A percentile compares a stretch with the other conserved stretches of the same genome.
Evolutionary conservation across 345 rosid species (phyloP).

Genomic region (Brassica incana): DNA sequence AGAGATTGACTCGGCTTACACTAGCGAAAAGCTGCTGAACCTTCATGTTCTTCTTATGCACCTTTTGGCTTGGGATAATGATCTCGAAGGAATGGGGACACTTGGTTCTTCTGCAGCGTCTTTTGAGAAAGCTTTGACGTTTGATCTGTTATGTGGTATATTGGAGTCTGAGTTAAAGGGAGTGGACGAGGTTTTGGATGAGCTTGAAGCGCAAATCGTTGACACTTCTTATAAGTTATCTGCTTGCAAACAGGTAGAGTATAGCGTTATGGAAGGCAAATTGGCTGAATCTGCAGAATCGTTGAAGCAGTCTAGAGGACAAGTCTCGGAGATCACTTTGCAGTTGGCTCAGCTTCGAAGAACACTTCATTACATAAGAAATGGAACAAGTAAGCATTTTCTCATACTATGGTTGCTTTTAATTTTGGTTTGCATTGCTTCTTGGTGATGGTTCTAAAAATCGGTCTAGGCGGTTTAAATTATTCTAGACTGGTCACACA

Average conservation of each 20-base stretch:
- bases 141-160: constrained; percentile 70
- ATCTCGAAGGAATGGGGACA: constrained; percentile 49
- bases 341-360: constrained; percentile 62
- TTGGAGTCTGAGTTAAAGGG: constrained; percentile 79
- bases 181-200: constrained; percentile 66
- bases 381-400: constrained; percentile 48
- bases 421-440: background rate
- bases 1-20: constrained; percentile 54
- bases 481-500: too few species aligned
- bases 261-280: constrained; percentile 52
- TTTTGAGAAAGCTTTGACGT: constrained; percentile 65
- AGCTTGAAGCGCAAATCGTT: constrained; percentile 59
- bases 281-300: constrained; percentile 59
- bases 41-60: constrained; percentile 76
- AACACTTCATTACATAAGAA: constrained; percentile 55
- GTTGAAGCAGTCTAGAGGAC: constrained; percentile 59
- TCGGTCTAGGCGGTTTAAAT: too few species aligned
- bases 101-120: constrained; percentile 47
- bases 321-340: constrained; percentile 63
- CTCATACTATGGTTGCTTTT: background rate
- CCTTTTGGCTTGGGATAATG: constrained; percentile 65
- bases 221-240: constrained; percentile 63
- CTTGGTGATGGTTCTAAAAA: too few species aligned
- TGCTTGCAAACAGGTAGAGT: constrained; percentile 52
- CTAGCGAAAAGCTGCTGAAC: constrained; percentile 64